Conservation (phyloP, 1,284 basidiomycete genomes). For the Chondrostereum purpureum region DNA sequence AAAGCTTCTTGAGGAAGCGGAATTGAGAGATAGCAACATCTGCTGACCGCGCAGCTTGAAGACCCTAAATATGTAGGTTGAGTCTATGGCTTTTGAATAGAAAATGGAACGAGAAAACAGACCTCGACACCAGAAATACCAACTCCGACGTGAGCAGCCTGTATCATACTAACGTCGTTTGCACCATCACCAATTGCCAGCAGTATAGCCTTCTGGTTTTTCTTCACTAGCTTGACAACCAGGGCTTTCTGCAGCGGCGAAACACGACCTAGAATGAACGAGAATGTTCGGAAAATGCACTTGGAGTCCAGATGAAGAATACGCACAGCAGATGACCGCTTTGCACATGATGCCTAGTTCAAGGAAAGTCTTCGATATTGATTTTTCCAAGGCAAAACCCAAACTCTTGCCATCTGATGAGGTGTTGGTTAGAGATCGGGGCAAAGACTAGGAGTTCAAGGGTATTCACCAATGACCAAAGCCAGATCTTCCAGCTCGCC, state of each 20-base stretch:
- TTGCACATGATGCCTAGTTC: slow-evolving; percentile 98
- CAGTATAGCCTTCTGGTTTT: slow-evolving; percentile 86
- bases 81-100: too few relatives aligned
- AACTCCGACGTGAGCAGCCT: slow-evolving; percentile 95
- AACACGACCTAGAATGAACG: slow-evolving; percentile 77
- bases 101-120: slow-evolving; percentile 16
- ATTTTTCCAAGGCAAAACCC: slow-evolving; percentile 89
- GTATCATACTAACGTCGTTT: slow-evolving; percentile 96
- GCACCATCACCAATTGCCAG: slow-evolving; percentile 97
- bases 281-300: slow-evolving; percentile 6
- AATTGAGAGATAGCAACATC: slow-evolving; percentile 99
- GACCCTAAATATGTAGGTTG: slow-evolving; percentile 46
- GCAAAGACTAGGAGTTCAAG: slow-evolving; percentile 7
- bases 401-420: slow-evolving; percentile 88
- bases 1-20: slow-evolving; percentile 90
- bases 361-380: slow-evolving; percentile 82
- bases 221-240: slow-evolving; percentile 98
- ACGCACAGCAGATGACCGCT: slow-evolving; percentile 94
- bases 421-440: neutral
- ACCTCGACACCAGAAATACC: slow-evolving; percentile 98
- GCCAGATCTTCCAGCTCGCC: slow-evolving; percentile 95
- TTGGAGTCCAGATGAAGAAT: neutral
- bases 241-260: slow-evolving; percentile 97
- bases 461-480: slow-evolving; percentile 77
- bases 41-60: slow-evolving; percentile 95